These are phyloP conservation scores for Ochetophila trinervis DNA, from an alignment of 306 rosid genomes.

Conservation along the genomic window DNA sequence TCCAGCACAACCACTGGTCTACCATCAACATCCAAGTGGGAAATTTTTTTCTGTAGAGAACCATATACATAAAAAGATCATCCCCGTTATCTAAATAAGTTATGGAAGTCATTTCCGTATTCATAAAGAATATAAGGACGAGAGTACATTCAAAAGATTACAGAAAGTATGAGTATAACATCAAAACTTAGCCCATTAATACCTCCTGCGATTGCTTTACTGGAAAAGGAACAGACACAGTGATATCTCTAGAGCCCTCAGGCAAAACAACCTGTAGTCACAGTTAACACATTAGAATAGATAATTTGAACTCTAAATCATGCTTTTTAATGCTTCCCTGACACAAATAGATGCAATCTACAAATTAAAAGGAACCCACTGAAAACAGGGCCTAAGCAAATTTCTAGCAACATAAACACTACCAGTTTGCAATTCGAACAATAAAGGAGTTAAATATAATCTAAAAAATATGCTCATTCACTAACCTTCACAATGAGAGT, in stretches of 20 bases:
- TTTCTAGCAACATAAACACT: background rate
- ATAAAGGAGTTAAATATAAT: background rate
- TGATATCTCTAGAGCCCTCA: conserved; percentile 79
- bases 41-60: conserved; percentile 74
- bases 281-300: conserved; percentile 22
- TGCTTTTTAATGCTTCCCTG: conserved; percentile 7
- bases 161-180: conserved; percentile 20
- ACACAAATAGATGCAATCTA: background rate
- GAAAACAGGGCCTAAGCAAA: conserved; percentile 7
- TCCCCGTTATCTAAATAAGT: background rate
- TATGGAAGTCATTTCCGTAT: background rate
- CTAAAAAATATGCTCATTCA: conserved; percentile 13
- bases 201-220: conserved; percentile 82
- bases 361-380: background rate
- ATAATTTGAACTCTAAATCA: conserved; percentile 12
- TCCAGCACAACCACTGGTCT: conserved; percentile 89
- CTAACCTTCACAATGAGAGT: conserved; percentile 74
- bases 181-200: conserved; percentile 20
- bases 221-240: conserved; percentile 70
- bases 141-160: conserved; percentile 3
- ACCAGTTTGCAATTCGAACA: too few species aligned
- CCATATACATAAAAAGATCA: conserved; percentile 7
- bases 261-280: conserved; percentile 91
- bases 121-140: conserved; percentile 8
- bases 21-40: conserved; percentile 93